Percentiles rank a stretch among this genome's conserved stretches.
Evolutionary conservation across 805 yeast genomes (phyloP).

Genomic region (Kregervanrija pseudodelftensis): DNA sequence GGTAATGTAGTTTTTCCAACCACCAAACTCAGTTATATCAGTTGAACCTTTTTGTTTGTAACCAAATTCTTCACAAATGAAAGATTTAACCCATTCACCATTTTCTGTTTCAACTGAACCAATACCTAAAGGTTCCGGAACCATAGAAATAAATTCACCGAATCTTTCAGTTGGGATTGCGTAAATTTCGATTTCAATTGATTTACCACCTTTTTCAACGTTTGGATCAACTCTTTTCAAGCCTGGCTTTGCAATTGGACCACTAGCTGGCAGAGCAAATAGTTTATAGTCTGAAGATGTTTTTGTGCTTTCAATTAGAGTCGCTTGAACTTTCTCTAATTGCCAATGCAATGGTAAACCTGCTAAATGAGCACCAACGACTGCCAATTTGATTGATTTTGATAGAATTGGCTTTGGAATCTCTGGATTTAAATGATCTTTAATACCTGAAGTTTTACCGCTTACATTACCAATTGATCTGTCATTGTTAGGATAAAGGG

Average conservation of each 20-base stretch:
- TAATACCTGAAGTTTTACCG: conserved; percentile 18
- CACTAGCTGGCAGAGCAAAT: conserved; percentile 75
- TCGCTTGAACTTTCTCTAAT: conserved; percentile 74
- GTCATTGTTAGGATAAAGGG: conserved; percentile 33
- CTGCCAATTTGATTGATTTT: conserved; percentile 64
- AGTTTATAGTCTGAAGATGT: conserved; percentile 69
- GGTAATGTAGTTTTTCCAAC: conserved; percentile 67
- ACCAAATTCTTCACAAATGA: conserved; percentile 90
- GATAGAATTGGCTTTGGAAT: conserved; percentile 39
- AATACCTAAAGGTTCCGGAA: conserved; percentile 92
- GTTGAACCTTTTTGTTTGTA: conserved; percentile 62
- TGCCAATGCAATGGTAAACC: conserved; percentile 95
- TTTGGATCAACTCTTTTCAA: conserved; percentile 53
- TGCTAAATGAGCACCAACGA: conserved; percentile 90
- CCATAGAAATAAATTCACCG: conserved; percentile 80
- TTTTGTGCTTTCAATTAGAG: conserved; percentile 53
- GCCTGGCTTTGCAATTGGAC: conserved; percentile 88
- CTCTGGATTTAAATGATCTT: conserved; percentile 38
- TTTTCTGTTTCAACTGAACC: conserved; percentile 80
- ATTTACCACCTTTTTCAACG: conserved; percentile 35
- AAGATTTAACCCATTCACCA: conserved; percentile 86
- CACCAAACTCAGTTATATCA: conserved; percentile 83
- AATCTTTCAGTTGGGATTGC: conserved; percentile 70
- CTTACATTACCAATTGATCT: conserved; percentile 49
- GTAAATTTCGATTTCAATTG: conserved; percentile 75